Conservation (phyloP, 306 rosid species). For the Pterocarpus santalinus region DNA sequence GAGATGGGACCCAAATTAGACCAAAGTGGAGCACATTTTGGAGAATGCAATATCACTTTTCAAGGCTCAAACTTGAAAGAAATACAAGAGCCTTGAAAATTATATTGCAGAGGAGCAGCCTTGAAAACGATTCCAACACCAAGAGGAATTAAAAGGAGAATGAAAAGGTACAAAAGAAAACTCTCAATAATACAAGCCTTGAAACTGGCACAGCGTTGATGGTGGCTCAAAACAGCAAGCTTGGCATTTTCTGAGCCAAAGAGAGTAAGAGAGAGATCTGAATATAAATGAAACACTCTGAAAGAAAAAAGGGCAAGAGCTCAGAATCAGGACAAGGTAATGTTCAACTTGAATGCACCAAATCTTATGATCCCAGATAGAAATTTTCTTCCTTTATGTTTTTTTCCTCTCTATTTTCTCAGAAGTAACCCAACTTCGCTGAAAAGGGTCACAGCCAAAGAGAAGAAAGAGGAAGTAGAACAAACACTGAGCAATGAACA, state of each 20-base stretch:
- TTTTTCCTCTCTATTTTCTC: not conserved
- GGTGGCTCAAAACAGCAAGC: constrained; percentile 5
- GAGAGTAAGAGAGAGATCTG: constrained; percentile 39
- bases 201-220: not conserved
- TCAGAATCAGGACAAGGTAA: constrained; percentile 18
- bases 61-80: constrained; percentile 41
- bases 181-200: not conserved
- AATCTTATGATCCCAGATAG: constrained; percentile 33
- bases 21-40: constrained; percentile 34
- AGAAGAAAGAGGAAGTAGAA: constrained; percentile 1
- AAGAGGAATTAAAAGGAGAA: not conserved
- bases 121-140: not conserved
- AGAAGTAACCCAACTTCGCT: not conserved
- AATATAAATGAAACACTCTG: constrained; percentile 27
- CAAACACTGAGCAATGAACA: constrained; percentile 18
- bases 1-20: constrained; percentile 65
- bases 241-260: constrained; percentile 12
- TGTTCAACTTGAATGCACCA: constrained; percentile 34
- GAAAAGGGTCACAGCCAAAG: constrained; percentile 14
- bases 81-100: constrained; percentile 20
- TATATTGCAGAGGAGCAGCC: constrained; percentile 32
- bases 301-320: not conserved
- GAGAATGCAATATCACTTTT: constrained; percentile 50
- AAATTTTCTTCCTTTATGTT: constrained; percentile 26
- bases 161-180: not conserved